phyloP scores from a whole-genome alignment of 139 green algal species.

The Microglena sp. region DNA sequence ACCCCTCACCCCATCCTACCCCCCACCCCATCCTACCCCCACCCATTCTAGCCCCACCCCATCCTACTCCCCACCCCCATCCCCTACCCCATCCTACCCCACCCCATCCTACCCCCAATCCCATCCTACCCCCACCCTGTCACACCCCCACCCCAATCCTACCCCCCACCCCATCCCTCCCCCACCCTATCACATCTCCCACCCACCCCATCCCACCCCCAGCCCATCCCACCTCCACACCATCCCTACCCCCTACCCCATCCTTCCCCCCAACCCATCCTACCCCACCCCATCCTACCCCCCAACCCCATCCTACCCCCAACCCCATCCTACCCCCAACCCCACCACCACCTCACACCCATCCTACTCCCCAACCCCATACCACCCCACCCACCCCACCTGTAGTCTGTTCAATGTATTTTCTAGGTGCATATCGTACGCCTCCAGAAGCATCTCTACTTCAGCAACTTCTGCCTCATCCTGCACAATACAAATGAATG shows the following conservation, averaged over 20 bases:
- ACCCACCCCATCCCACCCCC: background rate
- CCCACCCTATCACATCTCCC: background rate
- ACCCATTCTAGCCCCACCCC: too few relatives aligned
- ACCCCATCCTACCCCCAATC: too few relatives aligned
- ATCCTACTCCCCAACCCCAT: background rate
- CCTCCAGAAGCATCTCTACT: constrained; percentile 49
- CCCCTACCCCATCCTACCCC: too few relatives aligned
- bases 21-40: too few relatives aligned
- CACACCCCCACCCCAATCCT: too few relatives aligned
- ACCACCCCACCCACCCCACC: constrained; percentile 10
- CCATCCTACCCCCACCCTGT: too few relatives aligned
- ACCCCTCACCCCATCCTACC: too few relatives aligned
- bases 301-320: background rate
- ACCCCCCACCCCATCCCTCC: too few relatives aligned
- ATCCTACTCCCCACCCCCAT: too few relatives aligned
- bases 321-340: background rate
- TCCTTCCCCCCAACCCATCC: background rate
- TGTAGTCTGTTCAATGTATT: constrained; percentile 65
- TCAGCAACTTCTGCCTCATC: constrained; percentile 26
- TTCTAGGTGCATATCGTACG: constrained; percentile 58
- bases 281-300: background rate
- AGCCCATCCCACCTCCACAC: background rate
- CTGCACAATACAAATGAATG: too few relatives aligned
- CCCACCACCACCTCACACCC: background rate
- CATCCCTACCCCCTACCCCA: background rate